Evolutionary conservation across 352 stramenopile genomes (phyloP).

Genomic region (Pythium biforme): DNA sequence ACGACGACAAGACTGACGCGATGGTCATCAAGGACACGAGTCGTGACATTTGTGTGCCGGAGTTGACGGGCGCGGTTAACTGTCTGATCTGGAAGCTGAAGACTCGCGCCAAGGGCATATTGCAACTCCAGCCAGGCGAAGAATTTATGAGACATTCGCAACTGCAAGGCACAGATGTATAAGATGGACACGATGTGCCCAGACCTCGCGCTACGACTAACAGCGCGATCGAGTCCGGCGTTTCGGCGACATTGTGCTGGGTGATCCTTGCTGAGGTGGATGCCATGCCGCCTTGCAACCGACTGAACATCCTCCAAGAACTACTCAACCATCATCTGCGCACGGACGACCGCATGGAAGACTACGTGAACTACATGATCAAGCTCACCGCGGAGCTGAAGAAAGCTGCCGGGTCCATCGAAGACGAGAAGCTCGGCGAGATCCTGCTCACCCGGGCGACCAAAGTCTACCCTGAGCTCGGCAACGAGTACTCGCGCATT

Average conservation of each 20-base stretch:
- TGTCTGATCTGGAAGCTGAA: neutral
- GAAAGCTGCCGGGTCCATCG: neutral
- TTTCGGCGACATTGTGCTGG: neutral
- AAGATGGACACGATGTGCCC: neutral
- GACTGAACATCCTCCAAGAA: neutral
- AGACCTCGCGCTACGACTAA: neutral
- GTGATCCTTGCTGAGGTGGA: neutral
- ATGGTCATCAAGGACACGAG: neutral
- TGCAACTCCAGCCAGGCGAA: neutral
- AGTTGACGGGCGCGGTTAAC: neutral
- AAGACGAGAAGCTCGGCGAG: neutral
- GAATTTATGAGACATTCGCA: neutral
- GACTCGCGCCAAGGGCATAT: neutral
- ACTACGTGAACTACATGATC: slow-evolving; percentile 1
- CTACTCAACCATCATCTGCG: neutral
- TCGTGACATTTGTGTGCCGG: neutral
- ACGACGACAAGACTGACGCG: no score
- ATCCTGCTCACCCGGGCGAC: neutral
- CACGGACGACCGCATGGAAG: neutral
- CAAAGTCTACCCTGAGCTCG: neutral
- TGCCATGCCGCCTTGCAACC: neutral
- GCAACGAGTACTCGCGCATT: neutral
- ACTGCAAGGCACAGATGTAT: neutral
- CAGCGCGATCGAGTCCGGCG: neutral
- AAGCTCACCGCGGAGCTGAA: neutral